phyloP scores from a whole-genome alignment of 2,329 filamentous ascomycete species.

The Cercospora brassicicola region DNA sequence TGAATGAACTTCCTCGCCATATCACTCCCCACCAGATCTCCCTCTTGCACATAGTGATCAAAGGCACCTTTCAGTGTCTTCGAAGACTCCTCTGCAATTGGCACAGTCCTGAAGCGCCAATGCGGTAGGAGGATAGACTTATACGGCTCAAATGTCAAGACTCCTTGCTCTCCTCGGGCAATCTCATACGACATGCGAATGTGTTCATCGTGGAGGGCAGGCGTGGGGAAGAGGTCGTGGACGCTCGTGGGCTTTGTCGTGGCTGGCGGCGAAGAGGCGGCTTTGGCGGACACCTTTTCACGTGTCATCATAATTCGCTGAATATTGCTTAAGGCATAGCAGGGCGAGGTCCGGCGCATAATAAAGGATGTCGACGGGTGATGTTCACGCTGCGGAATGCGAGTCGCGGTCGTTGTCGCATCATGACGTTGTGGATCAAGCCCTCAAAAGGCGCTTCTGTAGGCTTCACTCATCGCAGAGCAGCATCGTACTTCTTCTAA shows the following conservation, averaged over 20 bases:
- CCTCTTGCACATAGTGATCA: constrained; percentile 50
- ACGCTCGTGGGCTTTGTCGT: neutral
- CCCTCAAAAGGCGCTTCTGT: neutral
- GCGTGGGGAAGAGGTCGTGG: constrained; percentile 28
- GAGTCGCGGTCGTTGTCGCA: neutral
- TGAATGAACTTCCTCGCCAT: constrained; percentile 65
- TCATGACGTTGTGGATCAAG: neutral
- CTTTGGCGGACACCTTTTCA: neutral
- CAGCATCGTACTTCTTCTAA: neutral
- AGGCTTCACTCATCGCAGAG: neutral
- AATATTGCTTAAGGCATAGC: neutral
- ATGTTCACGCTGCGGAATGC: neutral
- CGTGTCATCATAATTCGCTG: neutral
- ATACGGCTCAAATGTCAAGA: constrained; percentile 64
- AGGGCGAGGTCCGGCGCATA: neutral
- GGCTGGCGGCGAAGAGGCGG: neutral
- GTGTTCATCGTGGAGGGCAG: constrained; percentile 33
- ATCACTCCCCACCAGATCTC: constrained; percentile 64
- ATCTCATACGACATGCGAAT: constrained; percentile 57
- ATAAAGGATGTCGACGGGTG: neutral
- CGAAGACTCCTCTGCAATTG: constrained; percentile 55
- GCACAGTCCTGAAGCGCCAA: constrained; percentile 59
- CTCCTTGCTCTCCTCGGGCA: constrained; percentile 60
- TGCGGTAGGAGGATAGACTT: constrained; percentile 60
- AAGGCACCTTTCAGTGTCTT: constrained; percentile 54